phyloP scores from a whole-genome alignment of 768 basidiomycete species.

The Lactarius hatsudake region DNA sequence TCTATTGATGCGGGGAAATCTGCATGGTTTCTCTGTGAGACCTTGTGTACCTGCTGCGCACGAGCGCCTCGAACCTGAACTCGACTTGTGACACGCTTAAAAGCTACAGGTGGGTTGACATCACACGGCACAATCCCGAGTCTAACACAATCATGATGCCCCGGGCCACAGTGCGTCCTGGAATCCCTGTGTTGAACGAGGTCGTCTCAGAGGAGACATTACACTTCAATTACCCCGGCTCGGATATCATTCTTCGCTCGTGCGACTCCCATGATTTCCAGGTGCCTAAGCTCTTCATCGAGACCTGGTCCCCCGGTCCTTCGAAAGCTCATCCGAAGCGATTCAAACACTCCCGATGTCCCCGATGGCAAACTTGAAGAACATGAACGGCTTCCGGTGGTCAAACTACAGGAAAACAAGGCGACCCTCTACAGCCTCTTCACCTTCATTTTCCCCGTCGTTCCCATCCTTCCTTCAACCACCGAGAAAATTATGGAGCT shows the following conservation, averaged over 20 bases:
- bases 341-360: background rate
- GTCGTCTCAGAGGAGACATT: background rate
- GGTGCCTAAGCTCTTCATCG: background rate
- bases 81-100: background rate
- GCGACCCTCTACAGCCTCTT: slow-evolving; percentile 5
- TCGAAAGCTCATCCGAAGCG: background rate
- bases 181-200: background rate
- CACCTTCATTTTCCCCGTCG: slow-evolving; percentile 13
- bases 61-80: background rate
- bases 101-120: background rate
- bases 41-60: background rate
- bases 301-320: background rate
- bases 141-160: background rate
- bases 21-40: background rate
- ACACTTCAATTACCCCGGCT: background rate
- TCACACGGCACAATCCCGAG: background rate
- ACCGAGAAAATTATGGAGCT: slow-evolving; percentile 4
- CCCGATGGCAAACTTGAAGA: background rate
- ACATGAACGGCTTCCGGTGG: background rate
- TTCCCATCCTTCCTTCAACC: background rate
- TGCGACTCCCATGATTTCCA: background rate
- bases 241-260: background rate
- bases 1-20: background rate
- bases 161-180: background rate
- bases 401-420: slow-evolving; percentile 1